A percentile compares a stretch with the other conserved stretches of the same genome.
Evolutionary conservation across 345 rosid species (phyloP).

Genomic region (Streptanthus diversifolius): DNA sequence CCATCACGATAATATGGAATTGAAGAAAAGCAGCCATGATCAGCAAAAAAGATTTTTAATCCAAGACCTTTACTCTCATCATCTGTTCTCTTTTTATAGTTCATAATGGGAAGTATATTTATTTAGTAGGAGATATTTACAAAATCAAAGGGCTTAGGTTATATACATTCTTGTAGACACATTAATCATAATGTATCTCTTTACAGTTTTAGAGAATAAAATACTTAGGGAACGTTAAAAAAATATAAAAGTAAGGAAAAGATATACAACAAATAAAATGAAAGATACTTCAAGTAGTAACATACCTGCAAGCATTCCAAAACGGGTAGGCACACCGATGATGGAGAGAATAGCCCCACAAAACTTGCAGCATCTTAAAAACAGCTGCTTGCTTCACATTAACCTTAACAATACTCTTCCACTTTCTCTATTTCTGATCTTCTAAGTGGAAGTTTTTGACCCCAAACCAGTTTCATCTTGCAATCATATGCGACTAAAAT

Average conservation of each 20-base stretch:
- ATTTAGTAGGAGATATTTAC: conserved; percentile 37
- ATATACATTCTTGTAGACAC: conserved; percentile 57
- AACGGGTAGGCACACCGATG: not conserved
- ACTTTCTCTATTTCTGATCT: not conserved
- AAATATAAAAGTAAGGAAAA: conserved; percentile 14
- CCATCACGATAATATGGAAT: conserved; percentile 18
- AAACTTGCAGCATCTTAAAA: conserved; percentile 8
- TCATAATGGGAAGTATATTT: conserved; percentile 42
- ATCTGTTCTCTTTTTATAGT: conserved; percentile 39
- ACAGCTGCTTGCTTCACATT: not conserved
- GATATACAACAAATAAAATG: conserved; percentile 4
- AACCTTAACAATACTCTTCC: not conserved
- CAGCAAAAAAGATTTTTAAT: conserved; percentile 33
- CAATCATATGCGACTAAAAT: not conserved
- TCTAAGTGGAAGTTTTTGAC: not conserved
- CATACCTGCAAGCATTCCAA: conserved; percentile 19
- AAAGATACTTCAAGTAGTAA: not conserved
- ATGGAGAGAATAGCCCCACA: conserved; percentile 7
- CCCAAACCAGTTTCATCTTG: not conserved
- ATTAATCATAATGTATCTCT: conserved; percentile 41
- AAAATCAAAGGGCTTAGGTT: conserved; percentile 43
- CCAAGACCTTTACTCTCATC: conserved; percentile 33
- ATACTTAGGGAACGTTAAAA: conserved; percentile 34
- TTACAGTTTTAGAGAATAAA: conserved; percentile 50
- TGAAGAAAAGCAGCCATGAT: conserved; percentile 17